Evolutionary conservation across 2,329 filamentous ascomycete species (phyloP).

Genomic region (Cordyceps militaris): DNA sequence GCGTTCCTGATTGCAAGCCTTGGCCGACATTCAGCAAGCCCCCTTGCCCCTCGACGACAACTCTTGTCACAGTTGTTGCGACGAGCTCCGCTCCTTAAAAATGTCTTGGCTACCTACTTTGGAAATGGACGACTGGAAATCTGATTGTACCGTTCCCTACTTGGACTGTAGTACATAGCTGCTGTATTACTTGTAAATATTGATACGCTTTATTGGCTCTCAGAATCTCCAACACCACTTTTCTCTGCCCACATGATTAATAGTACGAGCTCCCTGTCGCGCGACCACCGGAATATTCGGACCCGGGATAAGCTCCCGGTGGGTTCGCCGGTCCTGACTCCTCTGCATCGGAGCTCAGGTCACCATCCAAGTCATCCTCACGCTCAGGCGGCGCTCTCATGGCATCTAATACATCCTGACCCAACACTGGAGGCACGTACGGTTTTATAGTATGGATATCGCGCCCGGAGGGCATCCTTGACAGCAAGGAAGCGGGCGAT

Average conservation of each 20-base stretch:
- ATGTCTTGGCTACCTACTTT: not conserved
- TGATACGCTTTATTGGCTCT: not conserved
- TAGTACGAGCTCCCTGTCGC: constrained; percentile 33
- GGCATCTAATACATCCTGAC: constrained; percentile 54
- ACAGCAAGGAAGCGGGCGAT: constrained; percentile 60
- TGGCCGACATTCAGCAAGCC: constrained; percentile 16
- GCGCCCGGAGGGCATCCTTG: constrained; percentile 78
- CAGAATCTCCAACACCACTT: not conserved
- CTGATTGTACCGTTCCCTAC: not conserved
- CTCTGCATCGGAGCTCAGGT: constrained; percentile 34
- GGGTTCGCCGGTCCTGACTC: constrained; percentile 25
- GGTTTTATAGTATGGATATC: constrained; percentile 71
- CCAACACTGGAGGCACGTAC: constrained; percentile 60
- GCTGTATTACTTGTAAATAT: not conserved
- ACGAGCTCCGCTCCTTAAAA: not conserved
- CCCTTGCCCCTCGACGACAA: constrained; percentile 12
- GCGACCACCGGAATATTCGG: constrained; percentile 29
- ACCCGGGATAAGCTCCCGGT: constrained; percentile 45
- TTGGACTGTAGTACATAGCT: not conserved
- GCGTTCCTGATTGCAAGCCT: constrained; percentile 9
- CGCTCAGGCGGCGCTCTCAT: constrained; percentile 41
- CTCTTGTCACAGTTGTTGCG: not conserved
- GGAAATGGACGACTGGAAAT: not conserved
- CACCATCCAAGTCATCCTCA: constrained; percentile 27
- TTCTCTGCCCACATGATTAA: constrained; percentile 7